Conservation (phyloP, 2,329 filamentous ascomycete genomes). For the Fusarium sp. region DNA sequence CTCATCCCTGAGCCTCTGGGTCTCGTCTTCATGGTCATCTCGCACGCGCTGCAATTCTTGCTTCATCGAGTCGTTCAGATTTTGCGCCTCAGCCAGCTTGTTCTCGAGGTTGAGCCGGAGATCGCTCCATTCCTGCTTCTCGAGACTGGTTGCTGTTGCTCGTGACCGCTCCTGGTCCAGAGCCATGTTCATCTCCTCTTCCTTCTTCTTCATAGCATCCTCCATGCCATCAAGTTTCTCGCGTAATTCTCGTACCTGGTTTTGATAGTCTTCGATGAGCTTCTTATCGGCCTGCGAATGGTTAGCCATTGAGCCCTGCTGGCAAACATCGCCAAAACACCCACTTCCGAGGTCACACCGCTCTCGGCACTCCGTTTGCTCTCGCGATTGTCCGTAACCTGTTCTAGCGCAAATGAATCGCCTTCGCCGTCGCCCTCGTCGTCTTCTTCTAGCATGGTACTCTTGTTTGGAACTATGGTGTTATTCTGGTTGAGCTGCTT, state of each 20-base stretch:
- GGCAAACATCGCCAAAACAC: conserved; percentile 21
- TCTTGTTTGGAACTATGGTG: conserved; percentile 97
- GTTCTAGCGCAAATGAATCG: conserved; percentile 65
- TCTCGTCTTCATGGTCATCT: conserved; percentile 73
- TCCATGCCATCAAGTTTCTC: conserved; percentile 81
- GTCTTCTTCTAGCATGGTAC: conserved; percentile 96
- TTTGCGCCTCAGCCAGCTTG: conserved; percentile 79
- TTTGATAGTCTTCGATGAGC: conserved; percentile 82
- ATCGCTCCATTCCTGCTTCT: conserved; percentile 79
- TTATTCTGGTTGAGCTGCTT: conserved; percentile 92
- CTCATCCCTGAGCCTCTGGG: conserved; percentile 72
- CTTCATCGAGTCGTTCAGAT: conserved; percentile 82
- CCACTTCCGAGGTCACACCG: conserved; percentile 54
- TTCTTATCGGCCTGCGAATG: conserved; percentile 72
- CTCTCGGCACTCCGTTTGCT: conserved; percentile 49
- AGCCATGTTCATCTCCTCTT: conserved; percentile 69
- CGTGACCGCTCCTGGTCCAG: conserved; percentile 70
- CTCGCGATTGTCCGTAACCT: conserved; percentile 44
- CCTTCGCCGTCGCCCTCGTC: conserved; percentile 85
- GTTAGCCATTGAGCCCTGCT: conserved; percentile 28
- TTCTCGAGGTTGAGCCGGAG: conserved; percentile 75
- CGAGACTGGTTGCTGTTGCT: conserved; percentile 64
- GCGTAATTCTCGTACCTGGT: conserved; percentile 79
- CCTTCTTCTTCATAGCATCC: conserved; percentile 74
- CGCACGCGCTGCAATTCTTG: conserved; percentile 81